phyloP scores from a whole-genome alignment of 148 eudicot species.

The Simmondsia chinensis region DNA sequence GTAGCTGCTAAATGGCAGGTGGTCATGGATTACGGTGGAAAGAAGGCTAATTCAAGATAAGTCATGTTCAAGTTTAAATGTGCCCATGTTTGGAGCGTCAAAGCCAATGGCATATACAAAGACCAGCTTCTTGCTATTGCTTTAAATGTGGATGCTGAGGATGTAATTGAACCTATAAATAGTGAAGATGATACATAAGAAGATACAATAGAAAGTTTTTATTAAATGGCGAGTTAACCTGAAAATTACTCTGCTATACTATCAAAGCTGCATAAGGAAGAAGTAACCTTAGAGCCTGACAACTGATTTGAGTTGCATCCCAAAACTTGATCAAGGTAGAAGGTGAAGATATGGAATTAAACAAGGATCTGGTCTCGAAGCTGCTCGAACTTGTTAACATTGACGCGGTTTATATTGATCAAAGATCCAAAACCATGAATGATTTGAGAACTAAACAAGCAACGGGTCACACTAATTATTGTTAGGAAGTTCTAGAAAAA shows the following conservation, averaged over 20 bases:
- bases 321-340: constrained; percentile 62
- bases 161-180: constrained; percentile 69
- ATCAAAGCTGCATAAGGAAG: constrained; percentile 73
- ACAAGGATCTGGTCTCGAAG: too few relatives aligned
- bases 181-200: constrained; percentile 65
- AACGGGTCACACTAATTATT: too few relatives aligned
- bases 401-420: too few relatives aligned
- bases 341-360: too few relatives aligned
- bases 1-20: constrained; percentile 66
- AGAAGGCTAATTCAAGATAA: constrained; percentile 94
- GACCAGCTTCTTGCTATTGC: constrained; percentile 78
- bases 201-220: constrained; percentile 65
- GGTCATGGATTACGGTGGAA: constrained; percentile 82
- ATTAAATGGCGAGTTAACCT: constrained; percentile 65
- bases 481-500: too few relatives aligned
- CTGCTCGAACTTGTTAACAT: too few relatives aligned
- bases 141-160: constrained; percentile 93
- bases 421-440: too few relatives aligned
- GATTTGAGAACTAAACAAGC: too few relatives aligned
- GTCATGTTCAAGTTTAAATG: constrained; percentile 86
- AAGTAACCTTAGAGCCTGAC: constrained; percentile 73
- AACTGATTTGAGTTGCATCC: constrained; percentile 81
- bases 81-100: constrained; percentile 65
- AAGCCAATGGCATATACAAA: constrained; percentile 55
- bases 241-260: constrained; percentile 60